Percentiles rank a stretch among this genome's conserved stretches.
These are phyloP conservation scores for Lodderomyces elongisporus DNA, from an alignment of 1,139 yeast genomes.

Conservation along the genomic window DNA sequence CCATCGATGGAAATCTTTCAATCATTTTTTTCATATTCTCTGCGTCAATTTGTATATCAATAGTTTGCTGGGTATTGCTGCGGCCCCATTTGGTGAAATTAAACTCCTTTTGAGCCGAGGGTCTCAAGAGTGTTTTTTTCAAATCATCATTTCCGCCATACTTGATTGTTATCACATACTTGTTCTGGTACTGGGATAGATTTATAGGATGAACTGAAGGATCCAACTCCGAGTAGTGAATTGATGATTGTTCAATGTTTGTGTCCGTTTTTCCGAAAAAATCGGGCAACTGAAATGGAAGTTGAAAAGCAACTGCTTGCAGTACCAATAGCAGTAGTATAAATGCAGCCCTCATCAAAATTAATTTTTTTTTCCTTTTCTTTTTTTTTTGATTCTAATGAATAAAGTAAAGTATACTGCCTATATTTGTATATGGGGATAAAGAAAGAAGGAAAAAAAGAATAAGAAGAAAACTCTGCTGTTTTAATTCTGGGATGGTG, in stretches of 20 bases:
- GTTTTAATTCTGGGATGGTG: no score
- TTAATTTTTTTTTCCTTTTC: no score
- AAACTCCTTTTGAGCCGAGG: neutral
- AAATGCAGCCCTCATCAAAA: no score
- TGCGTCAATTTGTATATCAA: conserved; percentile 33
- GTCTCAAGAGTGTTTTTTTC: conserved; percentile 15
- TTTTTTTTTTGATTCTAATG: no score
- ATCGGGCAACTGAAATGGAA: conserved; percentile 9
- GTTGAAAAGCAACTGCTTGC: conserved; percentile 6
- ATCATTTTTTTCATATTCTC: conserved; percentile 19
- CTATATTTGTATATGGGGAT: no score
- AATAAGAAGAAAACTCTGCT: no score
- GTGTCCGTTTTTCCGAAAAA: neutral
- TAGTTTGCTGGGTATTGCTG: conserved; percentile 17
- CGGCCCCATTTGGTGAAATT: conserved; percentile 31
- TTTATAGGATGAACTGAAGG: conserved; percentile 39
- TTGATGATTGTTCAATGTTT: no score
- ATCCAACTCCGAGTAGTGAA: conserved; percentile 17
- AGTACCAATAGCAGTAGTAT: conserved; percentile 3
- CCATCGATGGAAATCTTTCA: conserved; percentile 18
- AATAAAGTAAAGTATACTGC: no score
- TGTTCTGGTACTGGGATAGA: conserved; percentile 43
- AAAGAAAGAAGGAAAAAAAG: no score
- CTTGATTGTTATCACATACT: conserved; percentile 46
- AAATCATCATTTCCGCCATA: conserved; percentile 17